phyloP scores from a whole-genome alignment of 2,329 filamentous ascomycete genomes.

The Sordariomycetes sp. region DNA sequence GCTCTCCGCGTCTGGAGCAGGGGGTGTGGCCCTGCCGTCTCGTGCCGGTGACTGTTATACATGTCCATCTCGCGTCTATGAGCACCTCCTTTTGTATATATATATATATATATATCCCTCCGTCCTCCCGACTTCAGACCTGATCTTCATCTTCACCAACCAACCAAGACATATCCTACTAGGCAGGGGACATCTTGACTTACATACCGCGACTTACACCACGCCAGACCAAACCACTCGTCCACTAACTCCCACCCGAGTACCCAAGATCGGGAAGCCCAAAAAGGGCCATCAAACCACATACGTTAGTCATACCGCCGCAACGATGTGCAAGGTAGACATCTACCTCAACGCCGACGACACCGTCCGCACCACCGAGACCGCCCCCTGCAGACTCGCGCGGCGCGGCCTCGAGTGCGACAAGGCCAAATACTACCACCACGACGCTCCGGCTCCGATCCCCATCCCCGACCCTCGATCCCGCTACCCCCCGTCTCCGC shows the following conservation, averaged over 20 bases:
- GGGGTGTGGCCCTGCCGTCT: neutral
- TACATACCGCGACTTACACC: neutral
- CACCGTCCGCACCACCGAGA: constrained; percentile 17
- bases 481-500: constrained; percentile 21
- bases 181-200: neutral
- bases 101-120: neutral
- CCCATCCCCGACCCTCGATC: constrained; percentile 22
- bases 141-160: neutral
- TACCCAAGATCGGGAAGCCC: neutral
- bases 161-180: neutral
- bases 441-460: constrained; percentile 15
- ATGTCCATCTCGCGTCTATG: neutral
- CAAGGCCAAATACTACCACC: constrained; percentile 25
- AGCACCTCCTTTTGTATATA: neutral
- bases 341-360: constrained; percentile 33
- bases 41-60: neutral
- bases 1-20: too few species aligned
- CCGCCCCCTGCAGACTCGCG: constrained; percentile 23
- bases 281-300: neutral
- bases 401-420: constrained; percentile 25
- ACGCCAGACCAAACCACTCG: neutral
- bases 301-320: constrained; percentile 7
- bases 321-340: constrained; percentile 37
- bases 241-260: neutral
- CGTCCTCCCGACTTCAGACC: neutral